Evolutionary conservation across 2,329 filamentous ascomycete genomes (phyloP).

Genomic region (Diaporthe caulivora): DNA sequence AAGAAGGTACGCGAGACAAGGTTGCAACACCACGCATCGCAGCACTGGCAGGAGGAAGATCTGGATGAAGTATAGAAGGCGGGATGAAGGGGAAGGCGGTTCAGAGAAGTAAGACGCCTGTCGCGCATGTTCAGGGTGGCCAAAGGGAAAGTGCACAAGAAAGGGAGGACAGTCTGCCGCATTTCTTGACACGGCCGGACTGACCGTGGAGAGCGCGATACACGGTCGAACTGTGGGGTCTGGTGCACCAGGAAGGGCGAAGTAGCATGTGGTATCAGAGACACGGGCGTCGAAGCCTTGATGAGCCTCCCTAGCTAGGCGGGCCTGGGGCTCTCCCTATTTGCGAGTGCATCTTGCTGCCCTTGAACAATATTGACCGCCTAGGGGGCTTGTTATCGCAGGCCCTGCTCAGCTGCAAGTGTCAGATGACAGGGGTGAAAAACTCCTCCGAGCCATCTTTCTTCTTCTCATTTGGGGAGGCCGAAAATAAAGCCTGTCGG

Average conservation of each 20-base stretch:
- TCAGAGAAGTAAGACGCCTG: conserved; percentile 42
- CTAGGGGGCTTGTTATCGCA: conserved; percentile 22
- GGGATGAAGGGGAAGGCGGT: conserved; percentile 37
- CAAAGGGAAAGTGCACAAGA: conserved; percentile 17
- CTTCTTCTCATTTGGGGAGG: conserved; percentile 14
- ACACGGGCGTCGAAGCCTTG: conserved; percentile 35
- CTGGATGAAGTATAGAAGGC: conserved; percentile 30
- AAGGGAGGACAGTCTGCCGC: conserved; percentile 37
- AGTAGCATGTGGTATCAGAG: conserved; percentile 37
- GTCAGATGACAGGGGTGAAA: conserved; percentile 31
- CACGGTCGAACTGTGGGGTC: conserved; percentile 36
- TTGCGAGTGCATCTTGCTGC: conserved; percentile 22
- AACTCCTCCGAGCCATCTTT: conserved; percentile 20
- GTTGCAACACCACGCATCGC: conserved; percentile 38
- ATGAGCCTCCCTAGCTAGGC: conserved; percentile 35
- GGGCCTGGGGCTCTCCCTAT: conserved; percentile 36
- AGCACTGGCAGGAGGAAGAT: conserved; percentile 29
- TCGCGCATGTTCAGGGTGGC: conserved; percentile 39
- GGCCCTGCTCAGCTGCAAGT: conserved; percentile 27
- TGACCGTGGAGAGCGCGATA: conserved; percentile 32
- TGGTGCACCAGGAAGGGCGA: conserved; percentile 34
- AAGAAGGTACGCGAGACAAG: conserved; percentile 38
- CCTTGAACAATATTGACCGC: conserved; percentile 16
- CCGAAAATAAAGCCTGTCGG: neutral
- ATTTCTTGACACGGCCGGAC: conserved; percentile 40